Conservation (phyloP, 257 asterid genomes). For the Nicotiana paniculata region DNA sequence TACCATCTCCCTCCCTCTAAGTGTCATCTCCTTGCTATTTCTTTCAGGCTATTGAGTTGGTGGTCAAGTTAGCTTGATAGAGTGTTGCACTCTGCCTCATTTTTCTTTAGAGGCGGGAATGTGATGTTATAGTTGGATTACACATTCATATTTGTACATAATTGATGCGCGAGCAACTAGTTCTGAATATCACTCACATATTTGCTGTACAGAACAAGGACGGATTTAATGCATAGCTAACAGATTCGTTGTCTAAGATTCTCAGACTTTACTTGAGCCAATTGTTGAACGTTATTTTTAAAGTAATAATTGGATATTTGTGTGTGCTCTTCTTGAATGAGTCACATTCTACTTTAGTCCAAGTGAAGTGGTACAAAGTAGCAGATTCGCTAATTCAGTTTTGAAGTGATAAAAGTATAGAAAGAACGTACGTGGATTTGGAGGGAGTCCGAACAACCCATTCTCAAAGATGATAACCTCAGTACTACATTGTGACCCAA, state of each 20-base stretch:
- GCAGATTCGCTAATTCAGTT: not conserved
- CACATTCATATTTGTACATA: slow-evolving; percentile 21
- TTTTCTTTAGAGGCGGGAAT: slow-evolving; percentile 27
- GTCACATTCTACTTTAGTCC: not conserved
- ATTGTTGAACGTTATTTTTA: not conserved
- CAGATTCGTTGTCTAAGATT: not conserved
- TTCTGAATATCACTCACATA: not conserved
- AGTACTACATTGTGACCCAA: not conserved
- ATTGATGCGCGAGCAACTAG: not conserved
- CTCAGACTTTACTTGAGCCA: not conserved
- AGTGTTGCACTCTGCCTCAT: slow-evolving; percentile 29
- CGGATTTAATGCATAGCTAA: not conserved
- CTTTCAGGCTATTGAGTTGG: slow-evolving; percentile 10
- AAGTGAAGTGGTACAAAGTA: not conserved
- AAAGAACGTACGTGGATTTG: not conserved
- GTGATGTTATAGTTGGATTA: slow-evolving; percentile 7
- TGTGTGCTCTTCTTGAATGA: not conserved
- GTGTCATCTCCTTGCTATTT: not conserved
- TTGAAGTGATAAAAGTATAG: not conserved
- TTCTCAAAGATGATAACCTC: not conserved
- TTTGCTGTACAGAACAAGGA: slow-evolving; percentile 11
- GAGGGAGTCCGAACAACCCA: not conserved
- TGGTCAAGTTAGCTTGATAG: slow-evolving; percentile 12
- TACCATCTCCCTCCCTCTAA: not conserved
- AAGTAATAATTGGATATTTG: not conserved